Evolutionary conservation across 78 protist species (phyloP).

Genomic region (Guillardia theta): DNA sequence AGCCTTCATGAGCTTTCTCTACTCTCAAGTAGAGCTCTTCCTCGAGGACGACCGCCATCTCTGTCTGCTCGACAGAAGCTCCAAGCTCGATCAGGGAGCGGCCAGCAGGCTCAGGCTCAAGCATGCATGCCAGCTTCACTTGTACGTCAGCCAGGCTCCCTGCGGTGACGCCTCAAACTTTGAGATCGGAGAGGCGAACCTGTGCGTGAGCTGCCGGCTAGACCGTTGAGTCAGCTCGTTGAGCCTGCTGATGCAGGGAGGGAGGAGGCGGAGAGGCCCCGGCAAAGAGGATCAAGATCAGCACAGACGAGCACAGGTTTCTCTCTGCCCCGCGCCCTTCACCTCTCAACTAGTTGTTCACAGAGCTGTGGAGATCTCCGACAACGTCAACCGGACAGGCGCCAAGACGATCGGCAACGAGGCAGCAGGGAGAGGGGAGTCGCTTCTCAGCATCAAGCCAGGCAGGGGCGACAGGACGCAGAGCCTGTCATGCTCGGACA

Average conservation of each 20-base stretch:
- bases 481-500: slow-evolving; percentile 22
- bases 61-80: no score
- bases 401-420: background rate
- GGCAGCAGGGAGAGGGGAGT: background rate
- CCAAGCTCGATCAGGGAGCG: no score
- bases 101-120: background rate
- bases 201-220: no score
- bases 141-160: slow-evolving; percentile 32
- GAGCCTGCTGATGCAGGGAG: background rate
- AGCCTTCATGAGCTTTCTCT: background rate
- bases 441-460: background rate
- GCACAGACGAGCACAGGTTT: background rate
- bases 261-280: background rate
- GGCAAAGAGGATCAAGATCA: background rate
- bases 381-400: background rate
- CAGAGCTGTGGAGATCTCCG: background rate
- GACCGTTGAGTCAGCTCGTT: no score
- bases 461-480: slow-evolving; percentile 14
- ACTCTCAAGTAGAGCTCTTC: background rate
- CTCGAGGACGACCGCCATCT: no score
- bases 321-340: background rate
- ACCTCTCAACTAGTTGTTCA: no score
- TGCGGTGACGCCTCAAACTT: slow-evolving; percentile 16
- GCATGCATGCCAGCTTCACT: background rate
- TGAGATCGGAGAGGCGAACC: background rate